Evolutionary conservation across 768 basidiomycete genomes (phyloP).

Genomic region (Scleroderma citrinum): DNA sequence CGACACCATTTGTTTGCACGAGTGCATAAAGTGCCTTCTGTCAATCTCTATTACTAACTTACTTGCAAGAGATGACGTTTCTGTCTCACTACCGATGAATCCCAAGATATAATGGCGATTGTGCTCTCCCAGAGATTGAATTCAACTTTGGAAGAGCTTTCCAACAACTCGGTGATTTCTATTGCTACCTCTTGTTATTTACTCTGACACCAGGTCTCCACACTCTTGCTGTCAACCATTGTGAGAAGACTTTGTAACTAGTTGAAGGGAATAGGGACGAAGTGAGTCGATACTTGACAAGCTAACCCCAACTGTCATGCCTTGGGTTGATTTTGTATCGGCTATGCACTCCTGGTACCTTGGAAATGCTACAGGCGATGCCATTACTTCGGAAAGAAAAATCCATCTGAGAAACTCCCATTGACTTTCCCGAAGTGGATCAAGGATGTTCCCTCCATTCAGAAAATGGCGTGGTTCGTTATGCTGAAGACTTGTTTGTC

Average conservation of each 20-base stretch:
- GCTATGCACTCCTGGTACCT: constrained; percentile 81
- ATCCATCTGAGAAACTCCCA: constrained; percentile 70
- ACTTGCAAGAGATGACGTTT: constrained; percentile 73
- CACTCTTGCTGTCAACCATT: constrained; percentile 79
- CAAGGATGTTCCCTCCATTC: constrained; percentile 65
- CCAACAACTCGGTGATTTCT: constrained; percentile 75
- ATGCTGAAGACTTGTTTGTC: constrained; percentile 27
- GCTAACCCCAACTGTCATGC: constrained; percentile 25
- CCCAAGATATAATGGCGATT: constrained; percentile 37
- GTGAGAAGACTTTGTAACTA: constrained; percentile 65
- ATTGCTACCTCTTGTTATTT: background rate
- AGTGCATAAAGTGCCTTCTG: constrained; percentile 24
- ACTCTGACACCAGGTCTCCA: constrained; percentile 53
- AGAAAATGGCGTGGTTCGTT: constrained; percentile 53
- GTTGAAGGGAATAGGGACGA: constrained; percentile 37
- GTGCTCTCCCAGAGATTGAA: constrained; percentile 67
- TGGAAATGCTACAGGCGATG: constrained; percentile 76
- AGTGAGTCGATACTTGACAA: constrained; percentile 23
- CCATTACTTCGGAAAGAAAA: constrained; percentile 78
- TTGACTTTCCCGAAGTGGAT: constrained; percentile 72
- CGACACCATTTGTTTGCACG: constrained; percentile 84
- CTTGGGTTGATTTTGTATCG: constrained; percentile 65
- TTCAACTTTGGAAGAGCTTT: constrained; percentile 91
- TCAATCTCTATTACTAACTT: background rate
- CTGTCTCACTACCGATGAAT: constrained; percentile 73